Base-by-base conservation (phyloP, 257 asterid species). In the Ophiorrhiza pumila region DNA sequence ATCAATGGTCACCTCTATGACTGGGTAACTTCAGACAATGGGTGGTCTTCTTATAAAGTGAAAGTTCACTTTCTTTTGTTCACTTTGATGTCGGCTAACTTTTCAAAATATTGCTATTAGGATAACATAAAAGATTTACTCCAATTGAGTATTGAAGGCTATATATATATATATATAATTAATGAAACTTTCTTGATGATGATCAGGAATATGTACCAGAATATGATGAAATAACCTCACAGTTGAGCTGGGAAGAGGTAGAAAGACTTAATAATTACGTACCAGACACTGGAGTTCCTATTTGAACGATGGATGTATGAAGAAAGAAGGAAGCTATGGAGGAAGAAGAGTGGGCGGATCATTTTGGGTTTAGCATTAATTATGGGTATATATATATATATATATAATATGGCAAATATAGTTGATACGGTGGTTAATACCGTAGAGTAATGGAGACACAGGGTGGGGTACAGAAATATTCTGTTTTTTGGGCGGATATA, bases 171-270 rank as follows among this genome's bases (percentile, higher is more conserved):
- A n/a, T n/a, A n/a, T n/a, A n/a, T n/a, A n/a, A n/a, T n/a, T n/a
- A n/a, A n/a, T n/a, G n/a, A n/a, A n/a, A n/a, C n/a, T n/a, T n/a
- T n/a, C n/a, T 25, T 32, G 58, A 25, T 46, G 0, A 0, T 23
- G 37, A 67, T 22, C 80, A 93, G 97, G 98, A 93, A 52, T 87
- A 89, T 81, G 88, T 87, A 22, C 97, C 98, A 0, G 89, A 89
- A 57, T 81, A 77, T 20, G 93, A 90, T 72, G 98, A 89, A 56
- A 78, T 90, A 11, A 83, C 91, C n/a, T 85, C 93, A 0, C 85
- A 84, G 9, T 59, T 90, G 85, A 84, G 78, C 22, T 91, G 97
- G 97, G 90, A 88, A 56, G 94, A 86, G 35, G 91, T 87, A 39
- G 89, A 80, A 57, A 82, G 78, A 68, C 77, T 82, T 15, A 88